Conservation (phyloP, 805 yeast species). For the Schizosaccharomyces cryophilus region DNA sequence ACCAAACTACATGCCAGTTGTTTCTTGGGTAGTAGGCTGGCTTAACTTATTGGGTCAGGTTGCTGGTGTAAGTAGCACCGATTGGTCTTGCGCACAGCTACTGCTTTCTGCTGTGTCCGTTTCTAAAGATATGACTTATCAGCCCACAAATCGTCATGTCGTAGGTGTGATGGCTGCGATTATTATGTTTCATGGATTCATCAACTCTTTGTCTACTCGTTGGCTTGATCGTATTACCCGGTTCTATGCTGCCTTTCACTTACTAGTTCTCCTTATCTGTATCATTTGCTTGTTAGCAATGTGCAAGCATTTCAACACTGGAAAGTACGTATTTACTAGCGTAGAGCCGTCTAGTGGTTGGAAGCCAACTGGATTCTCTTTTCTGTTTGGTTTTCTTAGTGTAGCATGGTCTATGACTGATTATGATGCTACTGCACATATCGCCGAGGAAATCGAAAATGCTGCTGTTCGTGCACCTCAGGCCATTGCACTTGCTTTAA, state of each 20-base stretch:
- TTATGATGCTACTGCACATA: slow-evolving; percentile 45
- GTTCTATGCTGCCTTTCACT: slow-evolving; percentile 25
- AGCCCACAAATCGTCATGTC: slow-evolving; percentile 18
- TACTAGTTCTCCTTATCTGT: slow-evolving; percentile 25
- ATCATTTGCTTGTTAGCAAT: slow-evolving; percentile 30
- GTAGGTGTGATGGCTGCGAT: slow-evolving; percentile 30
- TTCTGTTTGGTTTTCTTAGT: slow-evolving; percentile 39
- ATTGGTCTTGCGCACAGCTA: slow-evolving; percentile 15
- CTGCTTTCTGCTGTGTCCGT: slow-evolving; percentile 14
- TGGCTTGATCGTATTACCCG: slow-evolving; percentile 27
- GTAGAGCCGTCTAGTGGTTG: slow-evolving; percentile 27
- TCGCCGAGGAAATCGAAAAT: slow-evolving; percentile 39
- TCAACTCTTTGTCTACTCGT: slow-evolving; percentile 29
- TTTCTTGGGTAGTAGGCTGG: slow-evolving; percentile 12
- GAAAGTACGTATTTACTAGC: slow-evolving; percentile 23
- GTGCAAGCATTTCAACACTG: slow-evolving; percentile 24
- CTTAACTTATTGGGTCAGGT: slow-evolving; percentile 5
- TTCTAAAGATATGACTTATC: slow-evolving; percentile 12
- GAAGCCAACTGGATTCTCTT: slow-evolving; percentile 30
- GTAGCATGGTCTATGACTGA: slow-evolving; percentile 50
- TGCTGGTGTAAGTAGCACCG: slow-evolving; percentile 17
- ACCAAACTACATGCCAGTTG: slow-evolving; percentile 8
- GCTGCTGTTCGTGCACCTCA: slow-evolving; percentile 33
- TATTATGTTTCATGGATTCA: slow-evolving; percentile 22
- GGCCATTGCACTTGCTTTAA: slow-evolving; percentile 31